Percentiles rank a stretch among this genome's conserved stretches.
Conservation (phyloP, 2,329 filamentous ascomycete genomes). For the Botrytis porri region DNA sequence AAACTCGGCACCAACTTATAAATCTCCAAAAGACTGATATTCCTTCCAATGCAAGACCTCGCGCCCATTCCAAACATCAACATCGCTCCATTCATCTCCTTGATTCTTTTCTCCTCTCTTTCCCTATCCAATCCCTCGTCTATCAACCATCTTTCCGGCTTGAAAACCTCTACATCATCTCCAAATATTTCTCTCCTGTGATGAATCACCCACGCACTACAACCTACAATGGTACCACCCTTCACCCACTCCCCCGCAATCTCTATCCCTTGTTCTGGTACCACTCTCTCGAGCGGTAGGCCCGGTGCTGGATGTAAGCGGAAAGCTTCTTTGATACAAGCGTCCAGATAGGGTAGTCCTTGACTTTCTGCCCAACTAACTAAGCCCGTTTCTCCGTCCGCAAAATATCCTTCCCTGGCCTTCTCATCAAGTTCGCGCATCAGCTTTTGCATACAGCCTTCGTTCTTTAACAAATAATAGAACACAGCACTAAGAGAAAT, state of each 20-base stretch:
- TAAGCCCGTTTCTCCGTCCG: conserved; percentile 52
- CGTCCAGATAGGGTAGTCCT: conserved; percentile 71
- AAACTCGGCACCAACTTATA: conserved; percentile 61
- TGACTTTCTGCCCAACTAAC: conserved; percentile 70
- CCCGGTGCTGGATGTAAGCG: conserved; percentile 72
- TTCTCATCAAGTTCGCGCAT: conserved; percentile 62
- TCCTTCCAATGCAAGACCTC: conserved; percentile 68
- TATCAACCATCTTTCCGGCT: conserved; percentile 65
- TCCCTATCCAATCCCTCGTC: conserved; percentile 41
- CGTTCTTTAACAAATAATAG: conserved; percentile 69
- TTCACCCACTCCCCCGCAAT: conserved; percentile 61
- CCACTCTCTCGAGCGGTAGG: conserved; percentile 69
- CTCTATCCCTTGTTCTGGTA: conserved; percentile 60
- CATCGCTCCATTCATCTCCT: conserved; percentile 68
- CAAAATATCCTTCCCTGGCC: conserved; percentile 50
- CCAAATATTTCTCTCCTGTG: conserved; percentile 66
- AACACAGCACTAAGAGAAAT: conserved; percentile 71
- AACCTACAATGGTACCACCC: conserved; percentile 71
- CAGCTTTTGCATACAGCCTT: conserved; percentile 52
- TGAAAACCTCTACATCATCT: conserved; percentile 59
- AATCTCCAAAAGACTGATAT: conserved; percentile 60
- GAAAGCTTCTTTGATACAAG: conserved; percentile 75
- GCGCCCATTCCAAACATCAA: conserved; percentile 71
- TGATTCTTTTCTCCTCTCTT: conserved; percentile 52
- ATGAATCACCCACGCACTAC: conserved; percentile 73